Base-by-base conservation (phyloP, 352 stramenopile genomes). In the Pythium rhizo-oryzae region DNA sequence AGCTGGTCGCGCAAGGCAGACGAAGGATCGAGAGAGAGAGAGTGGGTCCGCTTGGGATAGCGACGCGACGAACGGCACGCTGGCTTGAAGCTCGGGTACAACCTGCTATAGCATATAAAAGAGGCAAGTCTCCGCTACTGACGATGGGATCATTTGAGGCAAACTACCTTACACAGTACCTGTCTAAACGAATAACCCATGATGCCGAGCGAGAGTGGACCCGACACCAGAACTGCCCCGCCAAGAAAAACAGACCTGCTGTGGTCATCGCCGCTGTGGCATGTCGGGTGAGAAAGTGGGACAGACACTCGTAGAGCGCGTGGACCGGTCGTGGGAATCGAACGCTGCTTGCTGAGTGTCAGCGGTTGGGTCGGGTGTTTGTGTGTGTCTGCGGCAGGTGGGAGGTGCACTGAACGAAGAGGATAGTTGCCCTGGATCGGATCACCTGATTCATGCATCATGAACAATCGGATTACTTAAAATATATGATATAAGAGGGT, bases 41-140 rank as follows among this genome's bases (percentile, higher is more conserved):
- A 51, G 44, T 51, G 44, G 44, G 44, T 24, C 44, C n/a, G 44
- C 44, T 51, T 51, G 44, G 43, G 44, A 25, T 19, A 51, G 44
- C 44, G 44, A 51, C 44, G 19, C 19, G 44, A 51, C 44, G 44
- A 51, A 19, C 19, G 7, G n/a, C 24, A n/a, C 44, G 44, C 44
- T 51, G 44, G 44, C 44, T 51, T 28, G 44, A 51, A 51, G 2
- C n/a, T 8, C 7, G 13, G 11, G 1, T 15, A n/a, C 13, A 47
- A 47, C 41, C 41, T 47, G 41, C 15, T 1, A 47, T 47, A 47
- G 4, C 41, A 1, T 19, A 47, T 47, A 47, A n/a, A 47, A 8
- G 41, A 19, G 6, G 41, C 41, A 47, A 47, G 41, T 47, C 41
- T 47, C 41, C 15, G 41, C 18, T 47, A 19, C 18, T 47, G 13